Evolutionary conservation across 1,139 yeast genomes (phyloP).

Genomic region (Hemisphaericaspora xylanilytica): DNA sequence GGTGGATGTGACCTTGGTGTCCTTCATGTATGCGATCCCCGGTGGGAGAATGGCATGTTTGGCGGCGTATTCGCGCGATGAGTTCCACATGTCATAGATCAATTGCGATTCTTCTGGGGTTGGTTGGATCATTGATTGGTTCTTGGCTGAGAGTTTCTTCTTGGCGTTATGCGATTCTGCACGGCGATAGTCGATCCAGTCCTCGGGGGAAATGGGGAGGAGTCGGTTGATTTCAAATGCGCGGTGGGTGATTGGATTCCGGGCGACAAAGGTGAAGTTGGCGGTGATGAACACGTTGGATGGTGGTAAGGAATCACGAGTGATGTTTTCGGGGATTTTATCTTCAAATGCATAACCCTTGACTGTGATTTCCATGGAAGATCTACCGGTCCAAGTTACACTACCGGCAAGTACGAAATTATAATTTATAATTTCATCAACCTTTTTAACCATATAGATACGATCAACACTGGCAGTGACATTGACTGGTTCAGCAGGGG

Average conservation of each 20-base stretch:
- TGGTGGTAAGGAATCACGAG: constrained; percentile 47
- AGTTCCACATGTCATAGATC: constrained; percentile 75
- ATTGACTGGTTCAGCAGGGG: constrained; percentile 89
- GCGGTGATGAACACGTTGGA: constrained; percentile 70
- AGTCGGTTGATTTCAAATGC: constrained; percentile 82
- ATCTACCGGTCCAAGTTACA: constrained; percentile 91
- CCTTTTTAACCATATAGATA: constrained; percentile 80
- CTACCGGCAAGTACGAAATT: constrained; percentile 83
- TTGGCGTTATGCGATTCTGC: constrained; percentile 89
- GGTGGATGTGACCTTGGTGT: constrained; percentile 69
- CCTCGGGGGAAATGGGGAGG: constrained; percentile 68
- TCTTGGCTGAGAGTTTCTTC: constrained; percentile 73
- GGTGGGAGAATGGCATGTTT: constrained; percentile 32
- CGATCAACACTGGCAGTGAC: constrained; percentile 95
- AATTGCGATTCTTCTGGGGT: constrained; percentile 66
- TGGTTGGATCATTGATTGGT: constrained; percentile 64
- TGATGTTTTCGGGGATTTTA: constrained; percentile 37
- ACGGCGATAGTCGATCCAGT: constrained; percentile 79
- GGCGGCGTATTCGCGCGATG: constrained; percentile 44
- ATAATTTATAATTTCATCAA: constrained; percentile 72
- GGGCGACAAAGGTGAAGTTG: constrained; percentile 90
- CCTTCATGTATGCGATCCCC: constrained; percentile 62
- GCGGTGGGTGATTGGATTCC: constrained; percentile 85
- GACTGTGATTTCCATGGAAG: constrained; percentile 93
- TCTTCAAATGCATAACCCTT: constrained; percentile 76